Base-by-base conservation (phyloP, 2,329 filamentous ascomycete species). In the Colletotrichum cuscutae region DNA sequence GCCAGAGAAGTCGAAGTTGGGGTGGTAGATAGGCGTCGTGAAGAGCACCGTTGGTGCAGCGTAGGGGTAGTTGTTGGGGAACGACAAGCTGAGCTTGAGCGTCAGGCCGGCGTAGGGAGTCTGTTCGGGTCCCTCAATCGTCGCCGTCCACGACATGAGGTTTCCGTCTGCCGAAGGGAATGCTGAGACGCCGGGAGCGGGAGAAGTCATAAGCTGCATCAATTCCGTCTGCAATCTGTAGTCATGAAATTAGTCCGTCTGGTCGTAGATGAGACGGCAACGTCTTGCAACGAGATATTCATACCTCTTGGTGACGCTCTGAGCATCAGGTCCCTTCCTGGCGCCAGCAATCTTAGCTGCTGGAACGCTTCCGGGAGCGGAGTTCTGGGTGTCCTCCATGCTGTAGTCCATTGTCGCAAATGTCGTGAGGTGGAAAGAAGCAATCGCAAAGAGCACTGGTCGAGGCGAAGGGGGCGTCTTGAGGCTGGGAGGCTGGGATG, bases 21-120 rank as follows among this genome's bases (percentile, higher is more conserved):
- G 97, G 84, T 99, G 97, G 88, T 98, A 99, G 84, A 99, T 98
- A 49, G 97, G 97, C 7, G 97, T 99, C 87, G 95, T 97, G 91
- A 98, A 99, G 72, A 98, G 89, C 22, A 99, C 97, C 2, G 93
- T 95, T 0, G 97, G 97, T 26, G 97, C 91, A 1, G 92, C 90
- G 82, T 98, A 98, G 11, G 97, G 97, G 82, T 99, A 99, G 86
- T 96, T 98, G 78, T 90, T 87, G 9, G 96, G 95, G 84, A 98
- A 99, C 60, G 91, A 89, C 81, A 99, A 96, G 77, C 92, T 93
- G 77, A 99, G 93, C 87, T 98, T 98, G 86, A 99, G 93, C 60
- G 91, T 94, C 66, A 98, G 90, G 76, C 91, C 91, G 49, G 94
- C 92, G 83, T 99, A 99, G 66, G 95, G 96, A 1, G 97, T 99